Conservation (phyloP, 352 stramenopile species). For the Pythium dissimile region DNA sequence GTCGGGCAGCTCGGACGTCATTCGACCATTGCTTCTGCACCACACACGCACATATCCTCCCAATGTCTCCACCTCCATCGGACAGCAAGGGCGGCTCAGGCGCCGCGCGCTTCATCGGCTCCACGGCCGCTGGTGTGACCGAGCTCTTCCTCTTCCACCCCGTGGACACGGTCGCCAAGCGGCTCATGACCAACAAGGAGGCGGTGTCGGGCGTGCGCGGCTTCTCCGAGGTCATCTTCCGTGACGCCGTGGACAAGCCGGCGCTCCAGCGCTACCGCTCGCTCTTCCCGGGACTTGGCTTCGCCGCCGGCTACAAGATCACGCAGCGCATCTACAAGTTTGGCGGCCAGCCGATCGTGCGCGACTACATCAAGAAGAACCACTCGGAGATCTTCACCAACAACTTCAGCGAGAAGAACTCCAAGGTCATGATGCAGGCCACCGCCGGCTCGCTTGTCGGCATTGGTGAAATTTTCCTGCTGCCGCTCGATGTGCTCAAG, state of each 20-base stretch:
- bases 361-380: conserved; percentile 90
- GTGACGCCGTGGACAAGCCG: conserved; percentile 78
- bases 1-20: no score
- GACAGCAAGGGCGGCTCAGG: conserved; percentile 38
- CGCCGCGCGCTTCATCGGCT: conserved; percentile 86
- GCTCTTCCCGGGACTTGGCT: conserved; percentile 91
- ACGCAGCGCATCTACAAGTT: conserved; percentile 98
- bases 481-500: conserved; percentile 96
- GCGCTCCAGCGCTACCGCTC: conserved; percentile 76
- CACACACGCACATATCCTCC: conserved; percentile 5
- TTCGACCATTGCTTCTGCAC: not conserved
- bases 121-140: conserved; percentile 88
- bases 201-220: conserved; percentile 42
- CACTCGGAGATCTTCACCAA: conserved; percentile 87
- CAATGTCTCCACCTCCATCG: conserved; percentile 45
- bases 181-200: conserved; percentile 92
- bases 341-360: conserved; percentile 92
- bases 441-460: conserved; percentile 92
- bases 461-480: conserved; percentile 92
- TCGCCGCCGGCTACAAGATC: conserved; percentile 95
- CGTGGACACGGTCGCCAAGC: conserved; percentile 94
- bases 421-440: conserved; percentile 93
- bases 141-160: conserved; percentile 96
- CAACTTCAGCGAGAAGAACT: conserved; percentile 90
- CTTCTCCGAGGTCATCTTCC: conserved; percentile 87